Percentiles rank a stretch among this genome's conserved stretches.
phyloP scores from a whole-genome alignment of 352 stramenopile genomes.

The Phytophthora foliorum region DNA sequence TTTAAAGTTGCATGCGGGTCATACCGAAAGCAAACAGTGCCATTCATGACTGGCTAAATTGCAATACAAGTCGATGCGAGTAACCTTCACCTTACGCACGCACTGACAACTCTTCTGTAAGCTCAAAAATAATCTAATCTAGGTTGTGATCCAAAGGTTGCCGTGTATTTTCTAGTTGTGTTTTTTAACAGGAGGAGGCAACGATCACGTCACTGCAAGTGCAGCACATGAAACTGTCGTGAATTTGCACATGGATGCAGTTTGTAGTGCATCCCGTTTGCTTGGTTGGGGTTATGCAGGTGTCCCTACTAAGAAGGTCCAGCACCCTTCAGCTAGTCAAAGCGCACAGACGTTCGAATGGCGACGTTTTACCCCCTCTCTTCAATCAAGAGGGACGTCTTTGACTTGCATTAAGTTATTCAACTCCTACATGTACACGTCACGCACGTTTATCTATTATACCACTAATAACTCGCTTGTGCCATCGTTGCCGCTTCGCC shows the following conservation, averaged over 20 bases:
- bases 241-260: not conserved
- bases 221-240: not conserved
- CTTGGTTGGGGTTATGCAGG: not conserved
- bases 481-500: constrained; percentile 6
- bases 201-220: not conserved
- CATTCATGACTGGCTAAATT: not conserved
- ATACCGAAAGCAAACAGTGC: too few species aligned
- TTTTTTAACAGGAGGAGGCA: not conserved
- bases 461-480: constrained; percentile 4
- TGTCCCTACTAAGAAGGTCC: not conserved
- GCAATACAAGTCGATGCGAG: too few species aligned
- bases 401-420: constrained; percentile 3
- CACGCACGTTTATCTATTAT: constrained; percentile 8
- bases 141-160: not conserved
- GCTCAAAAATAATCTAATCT: not conserved
- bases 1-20: too few species aligned
- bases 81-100: not conserved
- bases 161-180: not conserved
- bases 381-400: not conserved
- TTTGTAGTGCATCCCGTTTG: not conserved
- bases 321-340: not conserved
- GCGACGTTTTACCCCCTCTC: too few species aligned
- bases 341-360: too few species aligned
- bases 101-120: not conserved
- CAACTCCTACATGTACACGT: not conserved